Evolutionary conservation across 164 flowering plant species (phyloP).

Genomic region (Nymphaea colorata): DNA sequence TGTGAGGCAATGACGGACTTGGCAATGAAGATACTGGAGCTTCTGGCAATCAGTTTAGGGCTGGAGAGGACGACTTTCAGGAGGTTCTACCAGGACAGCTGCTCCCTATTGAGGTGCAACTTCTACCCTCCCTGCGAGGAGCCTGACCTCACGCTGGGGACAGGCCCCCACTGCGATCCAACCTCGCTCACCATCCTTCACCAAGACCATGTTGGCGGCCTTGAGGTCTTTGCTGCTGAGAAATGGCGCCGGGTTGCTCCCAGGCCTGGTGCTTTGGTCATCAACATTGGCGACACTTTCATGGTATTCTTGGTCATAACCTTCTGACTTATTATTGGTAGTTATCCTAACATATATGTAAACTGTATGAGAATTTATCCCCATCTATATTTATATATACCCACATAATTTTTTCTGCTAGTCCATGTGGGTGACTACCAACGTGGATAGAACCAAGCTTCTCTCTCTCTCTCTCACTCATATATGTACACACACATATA

Average conservation of each 20-base stretch:
- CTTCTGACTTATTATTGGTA: not conserved
- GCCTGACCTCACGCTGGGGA: slow-evolving; percentile 55
- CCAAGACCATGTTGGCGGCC: slow-evolving; percentile 51
- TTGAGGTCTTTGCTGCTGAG: not conserved
- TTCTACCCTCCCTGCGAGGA: slow-evolving; percentile 62
- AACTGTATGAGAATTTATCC: too few species aligned
- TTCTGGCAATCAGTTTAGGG: slow-evolving; percentile 50
- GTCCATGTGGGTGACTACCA: not conserved
- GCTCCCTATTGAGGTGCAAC: slow-evolving; percentile 59
- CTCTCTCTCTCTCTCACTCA: not conserved
- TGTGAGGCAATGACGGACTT: slow-evolving; percentile 47
- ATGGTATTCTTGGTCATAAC: not conserved
- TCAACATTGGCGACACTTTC: not conserved
- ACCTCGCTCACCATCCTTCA: slow-evolving; percentile 65
- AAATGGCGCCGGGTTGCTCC: not conserved
- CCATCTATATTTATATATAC: too few species aligned
- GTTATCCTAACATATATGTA: too few species aligned
- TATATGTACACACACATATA: too few species aligned
- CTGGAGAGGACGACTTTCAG: slow-evolving; percentile 29
- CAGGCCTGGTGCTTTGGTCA: not conserved
- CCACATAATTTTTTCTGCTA: too few species aligned
- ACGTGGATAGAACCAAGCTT: not conserved
- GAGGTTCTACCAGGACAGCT: slow-evolving; percentile 43
- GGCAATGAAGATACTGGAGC: slow-evolving; percentile 53
- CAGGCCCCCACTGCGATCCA: slow-evolving; percentile 79